Evolutionary conservation across 352 stramenopile species (phyloP).

Genomic region (Saprolegnia parasitica): DNA sequence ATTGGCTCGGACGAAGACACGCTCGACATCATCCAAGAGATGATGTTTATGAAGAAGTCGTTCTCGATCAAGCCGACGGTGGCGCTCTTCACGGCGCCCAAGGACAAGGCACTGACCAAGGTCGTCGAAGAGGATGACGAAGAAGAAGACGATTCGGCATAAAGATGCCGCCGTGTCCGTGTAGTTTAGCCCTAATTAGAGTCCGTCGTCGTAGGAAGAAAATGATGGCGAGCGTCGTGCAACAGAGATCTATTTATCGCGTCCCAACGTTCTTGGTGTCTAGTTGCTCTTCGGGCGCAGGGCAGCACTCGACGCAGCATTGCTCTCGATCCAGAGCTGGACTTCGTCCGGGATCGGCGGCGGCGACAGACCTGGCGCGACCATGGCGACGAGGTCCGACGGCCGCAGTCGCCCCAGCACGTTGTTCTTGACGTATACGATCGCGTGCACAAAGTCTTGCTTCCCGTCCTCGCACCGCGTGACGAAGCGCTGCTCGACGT

Average conservation of each 20-base stretch:
- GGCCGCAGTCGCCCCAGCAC: constrained; percentile 63
- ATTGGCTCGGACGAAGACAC: constrained; percentile 28
- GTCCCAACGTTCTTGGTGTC: constrained; percentile 7
- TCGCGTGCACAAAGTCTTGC: constrained; percentile 66
- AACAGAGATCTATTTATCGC: constrained; percentile 30
- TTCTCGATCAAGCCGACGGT: constrained; percentile 29
- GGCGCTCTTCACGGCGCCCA: constrained; percentile 21
- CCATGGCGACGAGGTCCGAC: constrained; percentile 54
- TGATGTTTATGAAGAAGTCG: constrained; percentile 30
- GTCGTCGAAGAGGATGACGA: constrained; percentile 64
- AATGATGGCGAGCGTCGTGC: constrained; percentile 20
- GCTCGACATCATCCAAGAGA: constrained; percentile 26
- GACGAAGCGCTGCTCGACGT: constrained; percentile 82
- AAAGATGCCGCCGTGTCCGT: constrained; percentile 4
- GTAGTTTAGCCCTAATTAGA: constrained; percentile 3
- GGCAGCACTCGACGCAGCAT: constrained; percentile 64
- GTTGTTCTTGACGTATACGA: constrained; percentile 85
- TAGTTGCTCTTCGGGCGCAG: constrained; percentile 37
- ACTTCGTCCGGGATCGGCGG: constrained; percentile 52
- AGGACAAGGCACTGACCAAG: constrained; percentile 54
- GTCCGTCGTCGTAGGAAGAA: constrained; percentile 29
- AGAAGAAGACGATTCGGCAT: constrained; percentile 32
- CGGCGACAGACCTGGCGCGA: constrained; percentile 33
- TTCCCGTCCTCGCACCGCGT: constrained; percentile 31
- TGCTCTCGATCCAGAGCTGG: constrained; percentile 64